These are phyloP conservation scores for Emergomyces orientalis DNA, from an alignment of 2,329 filamentous ascomycete genomes.

Conservation along the genomic window DNA sequence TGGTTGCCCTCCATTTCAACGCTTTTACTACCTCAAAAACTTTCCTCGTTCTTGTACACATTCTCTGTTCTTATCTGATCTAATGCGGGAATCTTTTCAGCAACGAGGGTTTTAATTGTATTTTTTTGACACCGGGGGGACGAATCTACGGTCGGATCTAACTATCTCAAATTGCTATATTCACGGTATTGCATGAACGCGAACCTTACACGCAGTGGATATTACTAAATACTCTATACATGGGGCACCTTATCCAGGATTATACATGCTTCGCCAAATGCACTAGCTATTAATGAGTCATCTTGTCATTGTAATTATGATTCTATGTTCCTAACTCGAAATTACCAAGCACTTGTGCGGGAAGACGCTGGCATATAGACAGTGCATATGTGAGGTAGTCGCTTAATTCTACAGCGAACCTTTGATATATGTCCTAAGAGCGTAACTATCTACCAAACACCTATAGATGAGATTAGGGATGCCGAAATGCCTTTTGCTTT, in stretches of 20 bases:
- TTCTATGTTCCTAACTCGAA: background rate
- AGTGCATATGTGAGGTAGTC: too few relatives aligned
- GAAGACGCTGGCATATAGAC: too few relatives aligned
- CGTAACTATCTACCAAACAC: too few relatives aligned
- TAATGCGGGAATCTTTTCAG: background rate
- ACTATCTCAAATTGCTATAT: background rate
- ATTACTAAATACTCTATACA: too few relatives aligned
- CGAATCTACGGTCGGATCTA: background rate
- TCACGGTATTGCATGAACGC: background rate
- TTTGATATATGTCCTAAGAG: too few relatives aligned
- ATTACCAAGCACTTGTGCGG: too few relatives aligned
- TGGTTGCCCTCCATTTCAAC: slow-evolving; percentile 27
- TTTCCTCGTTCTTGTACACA: background rate
- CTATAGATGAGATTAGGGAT: too few relatives aligned
- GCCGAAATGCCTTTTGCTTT: too few relatives aligned
- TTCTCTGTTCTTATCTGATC: too few relatives aligned
- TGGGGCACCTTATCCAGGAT: too few relatives aligned
- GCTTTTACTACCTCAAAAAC: background rate
- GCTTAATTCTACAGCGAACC: too few relatives aligned
- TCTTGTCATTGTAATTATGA: background rate
- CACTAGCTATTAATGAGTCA: background rate
- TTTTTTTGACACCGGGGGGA: background rate
- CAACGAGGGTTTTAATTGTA: background rate
- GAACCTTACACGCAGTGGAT: too few relatives aligned
- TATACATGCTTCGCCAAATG: background rate